A percentile compares a stretch with the other conserved stretches of the same genome.
Evolutionary conservation across 2,329 filamentous ascomycete genomes (phyloP).

Genomic region (Leptographium procerum): DNA sequence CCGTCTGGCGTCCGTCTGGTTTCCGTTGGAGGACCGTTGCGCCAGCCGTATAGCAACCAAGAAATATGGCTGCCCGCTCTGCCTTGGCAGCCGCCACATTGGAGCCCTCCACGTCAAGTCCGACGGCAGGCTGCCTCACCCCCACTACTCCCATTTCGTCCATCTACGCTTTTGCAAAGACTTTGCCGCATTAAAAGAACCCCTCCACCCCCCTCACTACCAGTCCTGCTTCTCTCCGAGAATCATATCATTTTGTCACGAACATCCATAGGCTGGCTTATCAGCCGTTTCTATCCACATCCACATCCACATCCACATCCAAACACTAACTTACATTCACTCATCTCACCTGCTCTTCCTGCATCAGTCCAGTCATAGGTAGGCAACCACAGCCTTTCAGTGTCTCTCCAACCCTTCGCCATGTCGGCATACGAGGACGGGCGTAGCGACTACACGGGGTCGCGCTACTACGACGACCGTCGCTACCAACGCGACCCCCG

Average conservation of each 20-base stretch:
- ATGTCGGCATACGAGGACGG: constrained; percentile 39
- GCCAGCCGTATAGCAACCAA: not conserved
- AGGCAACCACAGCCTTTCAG: not conserved
- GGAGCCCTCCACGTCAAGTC: not conserved
- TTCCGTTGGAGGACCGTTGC: not conserved
- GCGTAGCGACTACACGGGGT: constrained; percentile 21
- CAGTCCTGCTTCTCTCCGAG: not conserved
- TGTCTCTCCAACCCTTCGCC: not conserved
- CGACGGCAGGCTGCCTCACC: not conserved
- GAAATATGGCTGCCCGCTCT: not conserved
- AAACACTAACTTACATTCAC: not conserved
- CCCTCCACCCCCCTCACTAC: not conserved
- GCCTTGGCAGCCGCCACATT: no score
- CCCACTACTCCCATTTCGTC: not conserved
- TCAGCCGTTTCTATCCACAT: not conserved
- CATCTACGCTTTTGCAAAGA: no score
- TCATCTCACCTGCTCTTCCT: not conserved
- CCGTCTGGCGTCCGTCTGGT: not conserved
- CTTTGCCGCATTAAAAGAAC: not conserved
- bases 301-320: not conserved
- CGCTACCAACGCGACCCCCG: constrained; percentile 40
- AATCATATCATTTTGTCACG: not conserved
- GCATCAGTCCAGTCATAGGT: not conserved
- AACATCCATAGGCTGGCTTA: not conserved
- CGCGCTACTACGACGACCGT: constrained; percentile 40